These are phyloP conservation scores for Umbelopsis sp. DNA, from an alignment of 192 early-diverging fungal genomes.

Conservation along the genomic window DNA sequence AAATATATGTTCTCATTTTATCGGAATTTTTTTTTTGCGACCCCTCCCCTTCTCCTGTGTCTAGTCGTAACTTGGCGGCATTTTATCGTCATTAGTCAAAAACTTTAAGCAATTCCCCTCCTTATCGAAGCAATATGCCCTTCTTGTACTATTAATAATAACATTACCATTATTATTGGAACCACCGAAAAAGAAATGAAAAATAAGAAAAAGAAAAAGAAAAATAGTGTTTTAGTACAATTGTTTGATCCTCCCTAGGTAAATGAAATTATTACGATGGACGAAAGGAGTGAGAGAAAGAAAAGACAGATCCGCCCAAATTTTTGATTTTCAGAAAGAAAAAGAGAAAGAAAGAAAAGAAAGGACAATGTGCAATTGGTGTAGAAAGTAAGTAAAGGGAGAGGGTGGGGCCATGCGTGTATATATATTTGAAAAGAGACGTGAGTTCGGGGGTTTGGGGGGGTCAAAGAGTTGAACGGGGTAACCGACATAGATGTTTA, in stretches of 20 bases:
- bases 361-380: neutral
- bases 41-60: no score
- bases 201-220: neutral
- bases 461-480: neutral
- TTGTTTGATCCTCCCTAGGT: conserved; percentile 1
- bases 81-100: no score
- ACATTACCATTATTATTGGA: conserved; percentile 2
- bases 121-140: conserved; percentile 1
- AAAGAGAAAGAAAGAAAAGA: neutral
- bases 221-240: conserved; percentile 10
- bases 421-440: neutral
- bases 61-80: no score
- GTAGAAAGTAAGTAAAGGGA: neutral
- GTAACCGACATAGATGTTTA: conserved; percentile 11
- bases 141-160: conserved; percentile 16
- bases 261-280: neutral
- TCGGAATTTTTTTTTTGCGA: no score
- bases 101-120: neutral
- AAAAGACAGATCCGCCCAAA: neutral
- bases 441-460: neutral
- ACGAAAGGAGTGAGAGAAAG: neutral
- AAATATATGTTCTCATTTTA: no score
- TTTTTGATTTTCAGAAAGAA: neutral
- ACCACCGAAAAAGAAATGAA: neutral
- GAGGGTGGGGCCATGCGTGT: neutral